Percentiles rank a stretch among this genome's conserved stretches.
Conservation (phyloP, 352 stramenopile genomes). For the Phytophthora hybrid region DNA sequence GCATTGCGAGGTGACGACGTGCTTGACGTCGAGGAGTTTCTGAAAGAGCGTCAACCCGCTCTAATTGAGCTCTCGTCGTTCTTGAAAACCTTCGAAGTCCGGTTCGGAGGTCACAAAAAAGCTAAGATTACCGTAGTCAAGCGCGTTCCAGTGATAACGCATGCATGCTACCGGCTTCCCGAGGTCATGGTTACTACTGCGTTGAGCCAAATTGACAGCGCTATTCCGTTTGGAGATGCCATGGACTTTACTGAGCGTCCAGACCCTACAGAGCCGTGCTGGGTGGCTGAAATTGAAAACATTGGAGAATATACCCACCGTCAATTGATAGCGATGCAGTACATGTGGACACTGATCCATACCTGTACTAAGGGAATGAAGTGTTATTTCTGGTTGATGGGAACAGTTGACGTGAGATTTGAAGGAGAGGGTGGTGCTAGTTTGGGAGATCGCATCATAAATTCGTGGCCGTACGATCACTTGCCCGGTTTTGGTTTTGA, state of each 20-base stretch:
- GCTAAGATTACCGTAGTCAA: neutral
- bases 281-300: neutral
- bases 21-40: neutral
- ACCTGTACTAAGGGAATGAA: neutral
- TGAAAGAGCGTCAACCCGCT: neutral
- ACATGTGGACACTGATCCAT: neutral
- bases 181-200: neutral
- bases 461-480: neutral
- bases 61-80: neutral
- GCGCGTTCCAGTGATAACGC: too few species aligned
- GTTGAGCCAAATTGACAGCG: neutral
- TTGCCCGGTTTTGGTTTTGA: neutral
- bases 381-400: neutral
- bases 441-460: neutral
- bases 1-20: slow-evolving; percentile 4
- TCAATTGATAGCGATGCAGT: neutral
- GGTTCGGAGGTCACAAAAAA: neutral
- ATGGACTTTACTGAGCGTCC: neutral
- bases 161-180: too few species aligned
- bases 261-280: neutral
- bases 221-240: neutral
- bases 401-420: neutral
- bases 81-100: slow-evolving; percentile 2
- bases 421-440: neutral
- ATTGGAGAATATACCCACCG: neutral